These are phyloP conservation scores for Podospora conica DNA, from an alignment of 495 filamentous ascomycete species.

Conservation along the genomic window DNA sequence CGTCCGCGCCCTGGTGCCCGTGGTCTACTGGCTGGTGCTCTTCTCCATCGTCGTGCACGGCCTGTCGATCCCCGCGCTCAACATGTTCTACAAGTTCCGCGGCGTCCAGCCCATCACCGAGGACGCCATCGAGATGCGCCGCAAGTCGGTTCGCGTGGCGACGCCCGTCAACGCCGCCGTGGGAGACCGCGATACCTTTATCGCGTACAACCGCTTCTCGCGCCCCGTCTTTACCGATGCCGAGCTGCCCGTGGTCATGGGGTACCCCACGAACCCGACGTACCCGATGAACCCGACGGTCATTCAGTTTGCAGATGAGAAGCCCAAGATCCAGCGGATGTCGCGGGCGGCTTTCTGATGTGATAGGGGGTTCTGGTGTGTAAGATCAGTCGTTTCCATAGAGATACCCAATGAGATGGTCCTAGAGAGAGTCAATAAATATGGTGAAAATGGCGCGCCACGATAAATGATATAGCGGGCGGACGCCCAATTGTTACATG, in stretches of 20 bases:
- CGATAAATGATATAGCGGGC: no score
- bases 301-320: neutral
- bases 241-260: conserved; percentile 17
- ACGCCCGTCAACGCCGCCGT: conserved; percentile 47
- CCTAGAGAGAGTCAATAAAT: no score
- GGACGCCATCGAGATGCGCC: conserved; percentile 44
- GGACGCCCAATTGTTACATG: neutral
- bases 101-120: conserved; percentile 45
- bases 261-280: neutral
- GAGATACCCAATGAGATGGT: neutral
- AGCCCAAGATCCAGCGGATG: neutral
- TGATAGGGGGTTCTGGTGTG: no score
- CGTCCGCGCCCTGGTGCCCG: conserved; percentile 44
- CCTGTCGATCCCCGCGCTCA: conserved; percentile 49
- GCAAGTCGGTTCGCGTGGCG: conserved; percentile 45
- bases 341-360: no score
- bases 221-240: conserved; percentile 29
- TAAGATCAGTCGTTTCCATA: neutral
- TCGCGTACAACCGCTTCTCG: conserved; percentile 54
- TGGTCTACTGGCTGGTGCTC: conserved; percentile 54
- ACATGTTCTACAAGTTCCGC: conserved; percentile 39
- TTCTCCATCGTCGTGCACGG: conserved; percentile 55
- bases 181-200: conserved; percentile 34
- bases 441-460: no score
- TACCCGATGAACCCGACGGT: neutral